Base-by-base conservation (phyloP, 768 basidiomycete genomes). In the Naganishia kalamii region DNA sequence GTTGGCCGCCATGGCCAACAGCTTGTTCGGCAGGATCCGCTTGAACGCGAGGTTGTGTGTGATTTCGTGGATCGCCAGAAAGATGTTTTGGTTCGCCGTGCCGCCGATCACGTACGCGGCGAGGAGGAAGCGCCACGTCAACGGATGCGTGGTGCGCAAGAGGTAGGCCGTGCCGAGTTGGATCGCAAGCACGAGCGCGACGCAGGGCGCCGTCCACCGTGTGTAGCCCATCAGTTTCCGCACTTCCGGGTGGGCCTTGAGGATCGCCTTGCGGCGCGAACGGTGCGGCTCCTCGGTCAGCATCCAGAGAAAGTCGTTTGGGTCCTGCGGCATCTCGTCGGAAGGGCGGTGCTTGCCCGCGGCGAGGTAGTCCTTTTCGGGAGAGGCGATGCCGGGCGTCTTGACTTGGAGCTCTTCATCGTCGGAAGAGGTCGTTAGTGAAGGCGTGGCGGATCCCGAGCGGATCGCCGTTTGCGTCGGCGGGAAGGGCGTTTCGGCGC, bases 271-370 rank as follows among this genome's bases (percentile, higher is more conserved):
- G 65, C 96, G 81, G 62, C 96, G 81, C 17, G 86, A 86, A 54
- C 94, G 85, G 78, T 99, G 96, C 2, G 96, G 96, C 74, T 99
- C 96, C 79, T 99, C 96, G 0, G 91, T 96, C 87, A 97, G 89
- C 48, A 93, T 74, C 96, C 96, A 99, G 32, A 97, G 82, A 72
- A 96, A 98, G 70, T 98, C 94, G 0, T 81, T 77, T 0, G 89
- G 88, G 71, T 92, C 86, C 87, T 59, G 30, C 2, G 85, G 85
- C 5, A 79, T 81, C 21, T 81, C 43, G 12, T 77, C 71, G 83
- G 27, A 47, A 35, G 65, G 51, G 19, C 15, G 40, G 37, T 32
- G 0, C 19, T 13, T 47, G 32, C 33, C 29, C 19, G 54, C 5
- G 35, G 17, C 11, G 35, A 35, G 17, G 17, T 7, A 59, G 32